These are phyloP conservation scores for Lizanozyma gosingica DNA, from an alignment of 1,139 yeast species.

Conservation along the genomic window DNA sequence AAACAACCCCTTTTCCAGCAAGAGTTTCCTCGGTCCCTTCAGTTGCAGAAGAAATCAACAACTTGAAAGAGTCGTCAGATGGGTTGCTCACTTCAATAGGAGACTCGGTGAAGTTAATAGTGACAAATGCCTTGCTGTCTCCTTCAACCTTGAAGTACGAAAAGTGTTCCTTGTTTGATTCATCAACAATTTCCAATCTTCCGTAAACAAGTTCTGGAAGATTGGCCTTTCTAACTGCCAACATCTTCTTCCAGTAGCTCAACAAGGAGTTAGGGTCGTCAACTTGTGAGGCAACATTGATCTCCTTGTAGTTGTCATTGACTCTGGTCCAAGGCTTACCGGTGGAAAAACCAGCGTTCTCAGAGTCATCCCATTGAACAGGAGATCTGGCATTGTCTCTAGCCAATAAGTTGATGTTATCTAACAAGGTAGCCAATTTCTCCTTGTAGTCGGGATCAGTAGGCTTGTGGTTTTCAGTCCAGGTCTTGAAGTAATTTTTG, in stretches of 20 bases:
- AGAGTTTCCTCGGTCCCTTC: too few relatives aligned
- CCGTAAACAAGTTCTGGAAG: constrained; percentile 14
- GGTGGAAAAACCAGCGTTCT: constrained; percentile 14
- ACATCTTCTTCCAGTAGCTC: constrained; percentile 14
- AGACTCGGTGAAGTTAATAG: constrained; percentile 13
- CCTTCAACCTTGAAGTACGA: constrained; percentile 9
- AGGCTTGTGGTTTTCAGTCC: too few relatives aligned
- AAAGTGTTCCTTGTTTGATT: constrained; percentile 11
- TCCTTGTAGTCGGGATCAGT: constrained; percentile 8
- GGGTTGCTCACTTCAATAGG: too few relatives aligned
- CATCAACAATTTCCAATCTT: constrained; percentile 10
- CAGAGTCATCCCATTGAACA: constrained; percentile 15
- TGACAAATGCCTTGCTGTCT: constrained; percentile 9
- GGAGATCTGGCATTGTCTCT: constrained; percentile 18
- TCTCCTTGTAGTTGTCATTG: constrained; percentile 13
- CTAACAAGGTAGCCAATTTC: constrained; percentile 9
- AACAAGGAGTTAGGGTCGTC: constrained; percentile 14
- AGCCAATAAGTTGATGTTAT: constrained; percentile 13
- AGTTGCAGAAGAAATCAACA: too few relatives aligned
- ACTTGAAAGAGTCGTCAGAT: too few relatives aligned
- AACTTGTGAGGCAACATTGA: constrained; percentile 15
- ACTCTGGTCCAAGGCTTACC: constrained; percentile 18
- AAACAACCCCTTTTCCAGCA: too few relatives aligned
- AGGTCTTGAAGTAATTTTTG: constrained; percentile 13
- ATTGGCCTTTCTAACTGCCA: constrained; percentile 11